Conservation (phyloP, 2,329 filamentous ascomycete genomes). For the Hypoxylon sp. region DNA sequence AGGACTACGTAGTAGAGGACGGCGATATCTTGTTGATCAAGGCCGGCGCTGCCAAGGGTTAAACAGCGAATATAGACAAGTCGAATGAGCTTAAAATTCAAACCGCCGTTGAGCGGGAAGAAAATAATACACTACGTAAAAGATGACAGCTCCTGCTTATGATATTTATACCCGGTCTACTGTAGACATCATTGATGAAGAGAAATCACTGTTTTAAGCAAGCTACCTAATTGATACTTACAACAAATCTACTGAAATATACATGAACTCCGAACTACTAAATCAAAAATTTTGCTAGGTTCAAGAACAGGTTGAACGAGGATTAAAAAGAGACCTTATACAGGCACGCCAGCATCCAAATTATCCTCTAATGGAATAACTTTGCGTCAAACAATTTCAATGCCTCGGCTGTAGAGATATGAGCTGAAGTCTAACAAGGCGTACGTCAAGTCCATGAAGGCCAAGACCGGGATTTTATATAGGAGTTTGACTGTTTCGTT, state of each 20-base stretch:
- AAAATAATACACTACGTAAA: conserved; percentile 25
- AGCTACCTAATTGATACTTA: conserved; percentile 6
- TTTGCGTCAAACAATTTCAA: not conserved
- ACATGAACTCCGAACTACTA: not conserved
- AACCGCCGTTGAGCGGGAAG: conserved; percentile 12
- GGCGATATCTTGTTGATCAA: conserved; percentile 91
- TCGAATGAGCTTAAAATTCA: conserved; percentile 20
- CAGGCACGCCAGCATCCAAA: not conserved
- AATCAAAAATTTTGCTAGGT: not conserved
- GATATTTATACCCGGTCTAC: not conserved
- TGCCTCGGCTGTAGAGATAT: not conserved
- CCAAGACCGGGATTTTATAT: conserved; percentile 8
- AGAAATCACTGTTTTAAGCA: not conserved
- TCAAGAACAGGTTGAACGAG: not conserved
- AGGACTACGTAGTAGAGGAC: conserved; percentile 93
- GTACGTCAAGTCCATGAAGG: conserved; percentile 7
- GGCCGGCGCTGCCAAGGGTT: conserved; percentile 84
- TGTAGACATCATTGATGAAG: not conserved
- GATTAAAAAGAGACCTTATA: not conserved
- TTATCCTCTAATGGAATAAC: not conserved
- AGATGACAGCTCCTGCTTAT: conserved; percentile 3
- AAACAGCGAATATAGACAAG: conserved; percentile 49
- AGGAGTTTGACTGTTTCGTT: not conserved
- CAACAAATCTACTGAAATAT: not conserved
- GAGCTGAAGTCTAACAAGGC: not conserved